Percentiles rank a stretch among this genome's conserved stretches.
Evolutionary conservation across 306 rosid genomes (phyloP).

Genomic region (Citrullus colocynthis): DNA sequence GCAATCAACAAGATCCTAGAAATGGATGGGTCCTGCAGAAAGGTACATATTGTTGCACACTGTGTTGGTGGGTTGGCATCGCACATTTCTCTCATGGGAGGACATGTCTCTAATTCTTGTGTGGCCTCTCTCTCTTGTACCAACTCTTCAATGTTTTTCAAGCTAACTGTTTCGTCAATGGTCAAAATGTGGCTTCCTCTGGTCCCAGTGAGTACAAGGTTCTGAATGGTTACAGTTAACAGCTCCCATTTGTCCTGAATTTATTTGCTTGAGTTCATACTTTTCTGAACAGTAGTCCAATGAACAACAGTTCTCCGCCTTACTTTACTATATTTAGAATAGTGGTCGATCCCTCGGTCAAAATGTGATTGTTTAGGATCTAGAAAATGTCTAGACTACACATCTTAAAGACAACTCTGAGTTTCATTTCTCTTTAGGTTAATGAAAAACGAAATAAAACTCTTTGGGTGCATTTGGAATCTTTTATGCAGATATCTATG

Average conservation of each 20-base stretch:
- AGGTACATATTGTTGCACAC: slow-evolving; percentile 23
- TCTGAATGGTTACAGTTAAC: background rate
- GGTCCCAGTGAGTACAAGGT: slow-evolving; percentile 10
- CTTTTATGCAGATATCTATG: slow-evolving; percentile 20
- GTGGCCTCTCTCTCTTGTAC: slow-evolving; percentile 27
- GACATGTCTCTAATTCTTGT: slow-evolving; percentile 14
- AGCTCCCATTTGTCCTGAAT: no score
- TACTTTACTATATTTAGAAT: no score
- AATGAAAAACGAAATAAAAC: background rate
- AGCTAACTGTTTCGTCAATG: slow-evolving; percentile 11
- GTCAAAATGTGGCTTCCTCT: slow-evolving; percentile 31
- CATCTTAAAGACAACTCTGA: background rate
- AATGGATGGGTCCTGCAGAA: slow-evolving; percentile 8
- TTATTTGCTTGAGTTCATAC: background rate
- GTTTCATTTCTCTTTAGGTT: background rate
- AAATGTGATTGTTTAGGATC: background rate
- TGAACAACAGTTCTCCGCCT: no score
- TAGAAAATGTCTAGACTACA: background rate
- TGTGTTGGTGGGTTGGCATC: slow-evolving; percentile 27
- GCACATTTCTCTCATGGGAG: slow-evolving; percentile 28
- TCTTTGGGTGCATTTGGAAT: background rate
- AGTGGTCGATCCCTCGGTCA: no score
- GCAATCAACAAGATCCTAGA: slow-evolving; percentile 22
- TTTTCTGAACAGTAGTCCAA: background rate
- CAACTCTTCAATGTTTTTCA: slow-evolving; percentile 29